These are phyloP conservation scores for Pseudomonodictys pantanalensis DNA, from an alignment of 495 filamentous ascomycete genomes.

Conservation along the genomic window DNA sequence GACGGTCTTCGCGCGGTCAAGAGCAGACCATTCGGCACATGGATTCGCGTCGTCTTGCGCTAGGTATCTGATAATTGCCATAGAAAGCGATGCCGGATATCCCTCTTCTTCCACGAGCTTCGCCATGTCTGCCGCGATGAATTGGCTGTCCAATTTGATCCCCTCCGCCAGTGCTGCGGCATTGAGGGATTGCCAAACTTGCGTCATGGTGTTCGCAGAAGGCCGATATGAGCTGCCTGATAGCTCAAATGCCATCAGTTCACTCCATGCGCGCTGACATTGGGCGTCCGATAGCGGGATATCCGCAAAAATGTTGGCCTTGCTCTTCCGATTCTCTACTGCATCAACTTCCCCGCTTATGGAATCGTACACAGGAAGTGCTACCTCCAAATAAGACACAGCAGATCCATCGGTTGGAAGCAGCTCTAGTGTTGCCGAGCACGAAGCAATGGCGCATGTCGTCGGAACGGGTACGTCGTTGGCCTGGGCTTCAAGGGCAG, in stretches of 20 bases:
- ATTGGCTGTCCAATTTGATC: conserved; percentile 39
- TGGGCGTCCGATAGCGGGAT: conserved; percentile 42
- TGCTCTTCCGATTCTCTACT: conserved; percentile 30
- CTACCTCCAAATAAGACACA: conserved; percentile 30
- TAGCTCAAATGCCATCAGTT: conserved; percentile 43
- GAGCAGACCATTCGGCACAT: conserved; percentile 41
- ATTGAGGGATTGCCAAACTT: conserved; percentile 39
- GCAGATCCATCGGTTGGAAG: conserved; percentile 30
- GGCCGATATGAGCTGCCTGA: conserved; percentile 36
- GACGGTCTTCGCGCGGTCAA: conserved; percentile 48
- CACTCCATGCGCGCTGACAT: conserved; percentile 39
- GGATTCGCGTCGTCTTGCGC: conserved; percentile 7
- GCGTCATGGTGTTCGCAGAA: conserved; percentile 26
- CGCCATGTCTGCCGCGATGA: conserved; percentile 46
- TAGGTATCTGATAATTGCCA: conserved; percentile 12
- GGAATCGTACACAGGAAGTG: conserved; percentile 36
- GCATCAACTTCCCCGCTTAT: conserved; percentile 25
- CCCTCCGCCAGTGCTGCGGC: conserved; percentile 27
- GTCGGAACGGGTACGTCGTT: conserved; percentile 41
- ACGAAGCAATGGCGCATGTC: conserved; percentile 64
- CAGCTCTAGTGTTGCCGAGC: conserved; percentile 69
- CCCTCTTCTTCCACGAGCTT: conserved; percentile 46
- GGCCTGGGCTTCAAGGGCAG: conserved; percentile 36
- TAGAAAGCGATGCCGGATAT: conserved; percentile 13
- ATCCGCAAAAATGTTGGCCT: conserved; percentile 37